A percentile compares a stretch with the other conserved stretches of the same genome.
phyloP scores from a whole-genome alignment of 1,284 basidiomycete species.

The Lentinula novae-zelandiae region DNA sequence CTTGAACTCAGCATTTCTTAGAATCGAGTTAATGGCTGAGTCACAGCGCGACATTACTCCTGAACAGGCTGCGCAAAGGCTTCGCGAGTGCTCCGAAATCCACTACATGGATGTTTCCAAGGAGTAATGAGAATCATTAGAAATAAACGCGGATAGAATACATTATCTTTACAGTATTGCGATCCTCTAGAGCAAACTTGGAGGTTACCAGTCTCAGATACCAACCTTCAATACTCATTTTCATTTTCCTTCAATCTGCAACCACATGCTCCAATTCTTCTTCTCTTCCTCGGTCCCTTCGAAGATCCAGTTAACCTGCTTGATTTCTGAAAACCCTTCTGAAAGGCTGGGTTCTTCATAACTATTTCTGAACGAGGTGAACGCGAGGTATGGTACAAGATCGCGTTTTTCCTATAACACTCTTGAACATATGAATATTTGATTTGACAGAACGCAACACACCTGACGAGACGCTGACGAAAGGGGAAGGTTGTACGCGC shows the following conservation, averaged over 20 bases:
- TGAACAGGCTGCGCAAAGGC: constrained; percentile 78
- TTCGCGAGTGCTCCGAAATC: constrained; percentile 40
- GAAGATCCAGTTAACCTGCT: constrained; percentile 76
- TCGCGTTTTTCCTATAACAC: constrained; percentile 39
- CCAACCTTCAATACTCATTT: neutral
- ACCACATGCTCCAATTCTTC: constrained; percentile 75
- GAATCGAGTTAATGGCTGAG: constrained; percentile 91
- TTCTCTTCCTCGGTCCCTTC: constrained; percentile 70
- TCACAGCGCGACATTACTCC: constrained; percentile 89
- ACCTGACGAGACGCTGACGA: constrained; percentile 27
- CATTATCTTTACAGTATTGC: neutral
- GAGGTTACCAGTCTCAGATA: neutral
- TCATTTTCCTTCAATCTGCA: constrained; percentile 62
- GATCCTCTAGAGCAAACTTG: neutral
- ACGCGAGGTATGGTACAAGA: constrained; percentile 63
- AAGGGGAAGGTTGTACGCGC: constrained; percentile 58
- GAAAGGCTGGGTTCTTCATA: constrained; percentile 63
- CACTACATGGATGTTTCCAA: constrained; percentile 29
- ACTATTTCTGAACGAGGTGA: constrained; percentile 52
- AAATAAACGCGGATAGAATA: neutral
- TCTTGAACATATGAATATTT: no score
- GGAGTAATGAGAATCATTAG: constrained; percentile 17
- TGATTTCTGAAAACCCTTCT: constrained; percentile 79
- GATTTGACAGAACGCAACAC: no score
- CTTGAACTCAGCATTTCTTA: constrained; percentile 24